Percentiles rank a stretch among this genome's conserved stretches.
Evolutionary conservation across 805 yeast genomes (phyloP).

Genomic region (Candida awuae): DNA sequence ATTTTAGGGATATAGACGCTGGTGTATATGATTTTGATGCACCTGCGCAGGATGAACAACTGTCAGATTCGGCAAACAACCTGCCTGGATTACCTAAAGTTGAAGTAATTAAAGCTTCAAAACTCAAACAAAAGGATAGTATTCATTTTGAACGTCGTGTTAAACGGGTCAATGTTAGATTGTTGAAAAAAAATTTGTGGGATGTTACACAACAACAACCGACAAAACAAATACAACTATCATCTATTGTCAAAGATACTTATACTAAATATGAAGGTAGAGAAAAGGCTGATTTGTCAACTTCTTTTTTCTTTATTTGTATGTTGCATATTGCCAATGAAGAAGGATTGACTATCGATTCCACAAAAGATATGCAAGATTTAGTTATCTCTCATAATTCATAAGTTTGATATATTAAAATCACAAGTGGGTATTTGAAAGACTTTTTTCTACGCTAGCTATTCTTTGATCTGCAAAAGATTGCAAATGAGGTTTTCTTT

Average conservation of each 20-base stretch:
- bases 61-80: too few relatives aligned
- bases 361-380: constrained; percentile 30
- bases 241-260: constrained; percentile 22
- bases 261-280: constrained; percentile 44
- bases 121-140: constrained; percentile 26
- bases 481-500: too few relatives aligned
- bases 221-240: constrained; percentile 12
- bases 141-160: constrained; percentile 63
- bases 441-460: too few relatives aligned
- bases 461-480: too few relatives aligned
- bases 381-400: too few relatives aligned
- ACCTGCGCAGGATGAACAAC: background rate
- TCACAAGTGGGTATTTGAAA: too few relatives aligned
- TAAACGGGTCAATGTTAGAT: constrained; percentile 69
- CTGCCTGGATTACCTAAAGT: too few relatives aligned
- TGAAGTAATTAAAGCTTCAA: background rate
- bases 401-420: too few relatives aligned
- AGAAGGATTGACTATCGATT: constrained; percentile 55
- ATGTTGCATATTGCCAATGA: constrained; percentile 82
- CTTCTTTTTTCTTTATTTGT: constrained; percentile 81
- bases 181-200: constrained; percentile 73
- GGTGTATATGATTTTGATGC: constrained; percentile 15
- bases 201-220: constrained; percentile 31
- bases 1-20: constrained; percentile 16
- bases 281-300: constrained; percentile 60